Conservation (phyloP, 2,329 filamentous ascomycete species). For the Trichoderma cornu-damae region DNA sequence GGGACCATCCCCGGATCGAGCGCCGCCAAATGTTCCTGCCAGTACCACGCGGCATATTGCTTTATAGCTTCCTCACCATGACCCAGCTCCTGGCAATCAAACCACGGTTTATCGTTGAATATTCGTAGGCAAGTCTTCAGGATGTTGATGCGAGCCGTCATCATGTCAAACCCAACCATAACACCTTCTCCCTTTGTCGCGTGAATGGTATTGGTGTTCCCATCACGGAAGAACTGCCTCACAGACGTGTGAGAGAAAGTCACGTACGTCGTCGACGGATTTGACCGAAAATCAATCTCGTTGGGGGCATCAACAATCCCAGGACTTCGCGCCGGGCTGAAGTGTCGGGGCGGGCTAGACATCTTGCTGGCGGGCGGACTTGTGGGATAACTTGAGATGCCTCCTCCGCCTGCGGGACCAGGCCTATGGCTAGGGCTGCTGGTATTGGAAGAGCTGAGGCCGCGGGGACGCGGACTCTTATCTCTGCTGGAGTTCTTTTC, state of each 20-base stretch:
- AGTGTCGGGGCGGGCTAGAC: conserved; percentile 21
- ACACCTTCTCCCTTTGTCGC: conserved; percentile 20
- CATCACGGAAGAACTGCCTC: conserved; percentile 36
- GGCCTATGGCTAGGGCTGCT: conserved; percentile 17
- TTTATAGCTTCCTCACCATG: conserved; percentile 30
- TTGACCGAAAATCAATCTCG: conserved; percentile 40
- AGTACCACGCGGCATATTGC: conserved; percentile 42
- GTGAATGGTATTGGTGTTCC: conserved; percentile 26
- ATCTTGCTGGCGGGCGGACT: conserved; percentile 23
- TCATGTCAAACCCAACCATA: conserved; percentile 34
- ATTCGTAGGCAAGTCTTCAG: conserved; percentile 37
- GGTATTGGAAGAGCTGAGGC: conserved; percentile 17
- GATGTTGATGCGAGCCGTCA: conserved; percentile 34
- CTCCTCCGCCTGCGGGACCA: conserved; percentile 8
- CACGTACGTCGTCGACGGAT: conserved; percentile 37
- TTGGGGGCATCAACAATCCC: conserved; percentile 30
- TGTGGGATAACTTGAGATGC: conserved; percentile 18
- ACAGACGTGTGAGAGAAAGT: conserved; percentile 40
- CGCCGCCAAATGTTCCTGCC: conserved; percentile 39
- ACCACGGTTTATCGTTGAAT: conserved; percentile 34
- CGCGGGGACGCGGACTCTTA: not conserved
- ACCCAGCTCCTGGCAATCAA: conserved; percentile 27
- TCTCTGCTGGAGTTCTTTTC: conserved; percentile 21
- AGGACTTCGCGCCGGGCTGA: conserved; percentile 29
- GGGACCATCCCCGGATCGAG: conserved; percentile 30